Evolutionary conservation across 164 flowering plant genomes (phyloP), one percentile per base, ranked within the genome.

Genomic region (Sextonia rubra): DNA sequence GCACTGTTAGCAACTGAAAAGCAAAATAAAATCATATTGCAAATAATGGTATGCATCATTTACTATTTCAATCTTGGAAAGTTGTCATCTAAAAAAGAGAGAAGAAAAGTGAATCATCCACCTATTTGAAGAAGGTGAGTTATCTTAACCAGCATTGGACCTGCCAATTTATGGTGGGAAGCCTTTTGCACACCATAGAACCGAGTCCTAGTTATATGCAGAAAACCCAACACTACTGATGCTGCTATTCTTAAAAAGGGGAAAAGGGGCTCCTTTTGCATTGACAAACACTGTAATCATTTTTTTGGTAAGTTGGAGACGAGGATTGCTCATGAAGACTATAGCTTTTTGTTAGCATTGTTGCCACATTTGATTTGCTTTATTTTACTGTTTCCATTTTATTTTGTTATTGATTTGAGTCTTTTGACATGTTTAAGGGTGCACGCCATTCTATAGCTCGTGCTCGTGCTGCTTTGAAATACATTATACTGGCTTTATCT

Each of bases 381-480:
- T 44, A 22, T 24, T 37, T 24, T 30, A 12, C 29, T 29, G 47
- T 68, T 9, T 60, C 69, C 64, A 9, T 61, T 47, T 60, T 60
- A 60, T 60, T 61, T 12, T 48, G 17, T 47, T 11, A 18, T 52
- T 64, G 3, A 60, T 55, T 48, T 75, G 29, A 52, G 64, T 37
- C 11, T 37, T 37, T 37, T 37, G 44, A 18, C 66, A 30, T 74
- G 44, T 74, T 63, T 74, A 82, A 93, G 98, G 86, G 85, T 79
- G 85, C 82, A 63, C 82, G 73, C 3, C 74, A 77, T 72, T 87
- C 92, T 12, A 60, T 81, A 14, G 69, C 82, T 52, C 90, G 84
- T 74, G 93, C 91, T 69, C 89, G 93, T 75, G 89, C 94, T 80
- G 93, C 98, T 17, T 80, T 93, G 48, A 93, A 90, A 78, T 91